These are phyloP conservation scores for Calonectria naviculata DNA, from an alignment of 2,329 filamentous ascomycete genomes.

Conservation along the genomic window DNA sequence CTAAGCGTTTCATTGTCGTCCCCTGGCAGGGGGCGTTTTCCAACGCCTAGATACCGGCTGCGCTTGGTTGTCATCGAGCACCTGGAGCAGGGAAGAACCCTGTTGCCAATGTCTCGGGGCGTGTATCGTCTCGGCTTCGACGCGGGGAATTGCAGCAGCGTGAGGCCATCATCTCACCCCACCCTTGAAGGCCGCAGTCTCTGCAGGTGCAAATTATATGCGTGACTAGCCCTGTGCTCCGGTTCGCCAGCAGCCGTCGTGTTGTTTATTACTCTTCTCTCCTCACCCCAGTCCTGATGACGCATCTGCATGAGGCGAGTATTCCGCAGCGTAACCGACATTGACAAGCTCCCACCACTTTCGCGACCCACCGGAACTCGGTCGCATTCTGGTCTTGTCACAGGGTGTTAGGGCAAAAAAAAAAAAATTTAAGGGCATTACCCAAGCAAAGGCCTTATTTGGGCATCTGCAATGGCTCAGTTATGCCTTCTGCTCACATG, in stretches of 20 bases:
- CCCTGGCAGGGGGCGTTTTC: constrained; percentile 28
- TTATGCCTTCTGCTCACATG: background rate
- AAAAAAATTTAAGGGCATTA: background rate
- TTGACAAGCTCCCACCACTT: background rate
- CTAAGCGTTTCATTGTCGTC: constrained; percentile 35
- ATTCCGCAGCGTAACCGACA: background rate
- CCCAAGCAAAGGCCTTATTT: background rate
- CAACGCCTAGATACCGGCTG: constrained; percentile 2
- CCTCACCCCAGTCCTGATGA: background rate
- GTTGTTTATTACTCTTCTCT: background rate
- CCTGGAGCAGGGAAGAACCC: constrained; percentile 29
- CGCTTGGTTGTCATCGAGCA: constrained; percentile 9
- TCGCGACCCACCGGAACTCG: constrained; percentile 8
- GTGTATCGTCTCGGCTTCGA: constrained; percentile 25
- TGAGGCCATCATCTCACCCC: constrained; percentile 21
- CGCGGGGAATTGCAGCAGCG: constrained; percentile 32
- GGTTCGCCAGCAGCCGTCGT: constrained; percentile 19
- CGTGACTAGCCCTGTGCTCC: constrained; percentile 7
- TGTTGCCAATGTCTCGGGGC: constrained; percentile 24
- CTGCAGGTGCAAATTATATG: constrained; percentile 20
- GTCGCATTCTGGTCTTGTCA: constrained; percentile 13
- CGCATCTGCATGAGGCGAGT: background rate
- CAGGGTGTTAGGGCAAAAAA: background rate
- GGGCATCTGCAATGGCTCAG: background rate
- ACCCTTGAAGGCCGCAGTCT: constrained; percentile 18